Percentiles rank a stretch among this genome's conserved stretches.
Evolutionary conservation across 345 rosid species (phyloP).

Genomic region (Ceriops decandra): DNA sequence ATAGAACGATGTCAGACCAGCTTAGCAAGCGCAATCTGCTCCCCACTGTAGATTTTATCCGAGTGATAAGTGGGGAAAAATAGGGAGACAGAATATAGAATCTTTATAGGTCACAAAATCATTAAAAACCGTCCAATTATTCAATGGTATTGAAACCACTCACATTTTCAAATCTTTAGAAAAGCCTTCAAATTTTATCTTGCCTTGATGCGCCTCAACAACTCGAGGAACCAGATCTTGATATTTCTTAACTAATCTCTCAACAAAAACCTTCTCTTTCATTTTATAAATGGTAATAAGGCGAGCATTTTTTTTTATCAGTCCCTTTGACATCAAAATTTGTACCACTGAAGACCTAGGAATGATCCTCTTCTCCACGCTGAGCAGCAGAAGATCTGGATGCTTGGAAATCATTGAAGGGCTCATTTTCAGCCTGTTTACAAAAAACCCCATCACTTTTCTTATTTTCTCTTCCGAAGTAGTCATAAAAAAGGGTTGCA

Average conservation of each 20-base stretch:
- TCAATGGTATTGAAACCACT: too few relatives aligned
- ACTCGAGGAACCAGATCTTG: slow-evolving; percentile 12
- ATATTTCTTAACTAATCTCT: slow-evolving; percentile 12
- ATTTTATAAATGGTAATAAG: not conserved
- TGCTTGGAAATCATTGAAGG: slow-evolving; percentile 7
- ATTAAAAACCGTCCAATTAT: too few relatives aligned
- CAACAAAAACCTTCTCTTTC: slow-evolving; percentile 9
- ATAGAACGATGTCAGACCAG: too few relatives aligned
- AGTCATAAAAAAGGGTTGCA: slow-evolving; percentile 18
- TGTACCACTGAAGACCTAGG: slow-evolving; percentile 20
- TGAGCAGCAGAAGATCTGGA: slow-evolving; percentile 10
- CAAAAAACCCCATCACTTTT: slow-evolving; percentile 10
- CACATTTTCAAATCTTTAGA: not conserved
- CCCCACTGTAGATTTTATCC: too few relatives aligned
- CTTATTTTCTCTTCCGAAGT: slow-evolving; percentile 17
- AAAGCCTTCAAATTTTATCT: slow-evolving; percentile 16
- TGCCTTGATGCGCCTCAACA: slow-evolving; percentile 18
- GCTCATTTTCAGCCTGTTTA: slow-evolving; percentile 8
- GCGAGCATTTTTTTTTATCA: slow-evolving; percentile 3
- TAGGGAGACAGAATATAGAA: too few relatives aligned
- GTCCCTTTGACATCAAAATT: slow-evolving; percentile 17
- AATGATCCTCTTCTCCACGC: slow-evolving; percentile 23
- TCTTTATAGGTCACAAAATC: too few relatives aligned
- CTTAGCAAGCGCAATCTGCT: too few relatives aligned
- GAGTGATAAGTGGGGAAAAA: too few relatives aligned